Conservation (phyloP, 1,139 yeast genomes). For the Debaryomycetaceae sp. region DNA sequence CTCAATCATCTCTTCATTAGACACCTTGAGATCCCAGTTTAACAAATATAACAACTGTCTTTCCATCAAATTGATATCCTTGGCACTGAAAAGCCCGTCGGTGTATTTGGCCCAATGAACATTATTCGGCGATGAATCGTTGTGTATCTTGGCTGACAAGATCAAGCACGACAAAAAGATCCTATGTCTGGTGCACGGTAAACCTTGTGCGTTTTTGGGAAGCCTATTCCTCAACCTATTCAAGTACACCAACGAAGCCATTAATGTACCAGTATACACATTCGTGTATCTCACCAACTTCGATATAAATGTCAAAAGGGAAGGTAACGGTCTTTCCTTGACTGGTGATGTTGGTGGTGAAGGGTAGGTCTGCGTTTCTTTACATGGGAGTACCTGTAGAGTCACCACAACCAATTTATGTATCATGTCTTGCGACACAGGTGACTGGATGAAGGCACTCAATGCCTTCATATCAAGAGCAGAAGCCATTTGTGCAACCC, state of each 20-base stretch:
- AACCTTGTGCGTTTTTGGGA: conserved; percentile 70
- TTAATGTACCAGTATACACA: conserved; percentile 72
- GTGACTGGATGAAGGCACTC: conserved; percentile 50
- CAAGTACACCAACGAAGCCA: conserved; percentile 69
- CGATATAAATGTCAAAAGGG: conserved; percentile 71
- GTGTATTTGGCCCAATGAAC: conserved; percentile 76
- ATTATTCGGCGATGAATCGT: conserved; percentile 75
- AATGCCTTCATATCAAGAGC: conserved; percentile 51
- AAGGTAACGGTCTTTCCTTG: conserved; percentile 51
- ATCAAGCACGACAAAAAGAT: conserved; percentile 71
- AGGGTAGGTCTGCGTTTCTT: conserved; percentile 31
- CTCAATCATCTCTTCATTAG: conserved; percentile 49
- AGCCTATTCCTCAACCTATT: conserved; percentile 56
- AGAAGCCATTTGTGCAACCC: conserved; percentile 3
- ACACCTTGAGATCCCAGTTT: conserved; percentile 66
- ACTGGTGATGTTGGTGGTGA: conserved; percentile 28
- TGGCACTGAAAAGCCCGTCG: conserved; percentile 63
- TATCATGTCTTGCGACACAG: conserved; percentile 64
- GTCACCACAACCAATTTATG: conserved; percentile 62
- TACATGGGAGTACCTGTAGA: conserved; percentile 60
- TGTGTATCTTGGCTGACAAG: conserved; percentile 68
- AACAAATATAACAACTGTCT: conserved; percentile 66
- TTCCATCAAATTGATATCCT: conserved; percentile 78
- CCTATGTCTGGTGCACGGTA: conserved; percentile 76
- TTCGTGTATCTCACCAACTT: conserved; percentile 68